Evolutionary conservation across 352 stramenopile genomes (phyloP).

Genomic region (Pythium apleroticum): DNA sequence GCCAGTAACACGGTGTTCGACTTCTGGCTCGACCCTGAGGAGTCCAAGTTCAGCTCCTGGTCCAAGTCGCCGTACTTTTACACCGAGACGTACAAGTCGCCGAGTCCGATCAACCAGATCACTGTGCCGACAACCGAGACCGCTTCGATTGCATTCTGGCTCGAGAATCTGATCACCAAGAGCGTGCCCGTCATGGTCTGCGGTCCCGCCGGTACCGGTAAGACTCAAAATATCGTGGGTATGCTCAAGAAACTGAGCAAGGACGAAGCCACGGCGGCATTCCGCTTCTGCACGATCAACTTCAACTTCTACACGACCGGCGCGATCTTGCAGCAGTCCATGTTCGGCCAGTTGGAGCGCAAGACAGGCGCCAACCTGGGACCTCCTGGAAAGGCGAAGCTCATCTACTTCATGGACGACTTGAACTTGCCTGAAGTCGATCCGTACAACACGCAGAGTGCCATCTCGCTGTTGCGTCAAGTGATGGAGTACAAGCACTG

Average conservation of each 20-base stretch:
- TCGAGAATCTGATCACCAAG: conserved; percentile 92
- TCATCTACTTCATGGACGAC: conserved; percentile 98
- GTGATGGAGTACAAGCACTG: conserved; percentile 96
- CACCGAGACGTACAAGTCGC: conserved; percentile 84
- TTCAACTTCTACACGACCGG: conserved; percentile 98
- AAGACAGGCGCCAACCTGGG: conserved; percentile 94
- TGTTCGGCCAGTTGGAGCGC: conserved; percentile 93
- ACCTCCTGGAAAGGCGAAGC: conserved; percentile 89
- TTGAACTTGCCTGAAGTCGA: conserved; percentile 96
- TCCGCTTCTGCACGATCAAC: conserved; percentile 93
- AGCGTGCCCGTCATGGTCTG: conserved; percentile 93
- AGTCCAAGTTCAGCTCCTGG: conserved; percentile 93
- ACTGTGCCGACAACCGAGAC: conserved; percentile 95
- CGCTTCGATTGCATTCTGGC: conserved; percentile 94
- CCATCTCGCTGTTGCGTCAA: conserved; percentile 93
- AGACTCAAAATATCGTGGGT: conserved; percentile 94
- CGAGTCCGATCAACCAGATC: conserved; percentile 87
- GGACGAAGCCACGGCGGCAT: conserved; percentile 76
- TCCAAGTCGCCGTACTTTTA: conserved; percentile 96
- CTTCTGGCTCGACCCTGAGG: conserved; percentile 94
- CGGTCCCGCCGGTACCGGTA: conserved; percentile 92
- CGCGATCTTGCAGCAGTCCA: conserved; percentile 90
- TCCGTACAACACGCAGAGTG: conserved; percentile 95
- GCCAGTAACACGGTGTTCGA: conserved; percentile 96
- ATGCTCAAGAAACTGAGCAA: conserved; percentile 94